Conservation (phyloP, 805 yeast species). For the Clavispora fructus region DNA sequence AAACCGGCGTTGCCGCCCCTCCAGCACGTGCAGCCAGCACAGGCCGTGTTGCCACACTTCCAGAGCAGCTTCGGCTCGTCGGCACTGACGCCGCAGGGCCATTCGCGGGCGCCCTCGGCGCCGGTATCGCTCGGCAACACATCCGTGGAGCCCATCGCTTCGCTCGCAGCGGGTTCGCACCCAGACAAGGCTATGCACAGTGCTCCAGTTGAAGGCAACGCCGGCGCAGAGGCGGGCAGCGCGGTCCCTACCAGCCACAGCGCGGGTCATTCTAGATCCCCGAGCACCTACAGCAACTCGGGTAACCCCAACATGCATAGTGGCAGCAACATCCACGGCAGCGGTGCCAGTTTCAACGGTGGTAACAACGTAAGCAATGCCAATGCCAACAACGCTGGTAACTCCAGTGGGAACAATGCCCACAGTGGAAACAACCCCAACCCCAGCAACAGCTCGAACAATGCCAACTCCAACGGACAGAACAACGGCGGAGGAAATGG, state of each 20-base stretch:
- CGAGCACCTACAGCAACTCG: slow-evolving; percentile 1
- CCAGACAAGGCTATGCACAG: background rate
- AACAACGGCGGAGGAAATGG: slow-evolving; percentile 3
- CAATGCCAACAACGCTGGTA: background rate
- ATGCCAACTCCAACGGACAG: slow-evolving; percentile 9
- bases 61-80: slow-evolving; percentile 11
- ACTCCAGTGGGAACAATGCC: background rate
- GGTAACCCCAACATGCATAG: background rate
- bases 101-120: background rate
- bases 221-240: background rate
- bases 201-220: background rate
- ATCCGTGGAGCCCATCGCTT: slow-evolving; percentile 74
- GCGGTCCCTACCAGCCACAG: background rate
- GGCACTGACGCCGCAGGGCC: background rate
- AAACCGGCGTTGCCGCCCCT: slow-evolving; percentile 15
- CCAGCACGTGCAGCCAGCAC: slow-evolving; percentile 14
- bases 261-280: background rate
- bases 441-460: slow-evolving; percentile 5
- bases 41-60: slow-evolving; percentile 23
- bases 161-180: slow-evolving; percentile 22
- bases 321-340: background rate
- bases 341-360: background rate
- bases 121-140: slow-evolving; percentile 33
- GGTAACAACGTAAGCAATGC: background rate
- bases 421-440: too few species aligned